A percentile compares a stretch with the other conserved stretches of the same genome.
Conservation (phyloP, 495 filamentous ascomycete species). For the Aspergillus coremiiformis region DNA sequence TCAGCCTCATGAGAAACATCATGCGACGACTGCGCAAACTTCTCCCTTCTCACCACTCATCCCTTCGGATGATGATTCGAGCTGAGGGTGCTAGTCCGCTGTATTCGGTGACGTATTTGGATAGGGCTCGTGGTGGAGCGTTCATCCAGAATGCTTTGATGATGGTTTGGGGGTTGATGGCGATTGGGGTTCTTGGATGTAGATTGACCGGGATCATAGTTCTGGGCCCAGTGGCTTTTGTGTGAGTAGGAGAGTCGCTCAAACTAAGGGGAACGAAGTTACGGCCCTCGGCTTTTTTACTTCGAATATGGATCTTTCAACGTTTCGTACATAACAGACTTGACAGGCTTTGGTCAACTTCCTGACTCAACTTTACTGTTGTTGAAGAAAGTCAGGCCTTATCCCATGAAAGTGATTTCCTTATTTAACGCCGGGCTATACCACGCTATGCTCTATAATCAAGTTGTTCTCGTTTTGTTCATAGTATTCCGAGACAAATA, state of each 20-base stretch:
- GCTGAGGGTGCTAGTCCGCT: slow-evolving; percentile 27
- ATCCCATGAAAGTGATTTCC: background rate
- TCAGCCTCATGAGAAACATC: slow-evolving; percentile 41
- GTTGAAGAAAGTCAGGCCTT: background rate
- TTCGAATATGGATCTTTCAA: too few species aligned
- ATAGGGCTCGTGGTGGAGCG: slow-evolving; percentile 29
- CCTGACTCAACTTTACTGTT: background rate
- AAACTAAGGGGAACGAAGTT: background rate
- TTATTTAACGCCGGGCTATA: slow-evolving; percentile 19
- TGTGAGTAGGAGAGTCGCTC: too few species aligned
- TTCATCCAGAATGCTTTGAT: slow-evolving; percentile 42
- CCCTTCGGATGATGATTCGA: slow-evolving; percentile 35
- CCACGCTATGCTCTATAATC: slow-evolving; percentile 25
- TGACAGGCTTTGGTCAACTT: background rate
- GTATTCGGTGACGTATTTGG: slow-evolving; percentile 36
- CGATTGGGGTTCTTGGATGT: slow-evolving; percentile 22
- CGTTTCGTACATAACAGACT: too few species aligned
- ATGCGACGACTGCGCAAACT: slow-evolving; percentile 35
- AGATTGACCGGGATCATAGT: slow-evolving; percentile 30
- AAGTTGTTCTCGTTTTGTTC: background rate
- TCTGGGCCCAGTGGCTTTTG: too few species aligned
- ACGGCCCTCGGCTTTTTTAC: background rate
- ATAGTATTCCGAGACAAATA: background rate
- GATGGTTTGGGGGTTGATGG: slow-evolving; percentile 17
- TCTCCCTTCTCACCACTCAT: slow-evolving; percentile 30